Evolutionary conservation across 2,329 filamentous ascomycete species (phyloP), one percentile per base, ranked within the genome.

Genomic region (Colletotrichum lindemuthianum): DNA sequence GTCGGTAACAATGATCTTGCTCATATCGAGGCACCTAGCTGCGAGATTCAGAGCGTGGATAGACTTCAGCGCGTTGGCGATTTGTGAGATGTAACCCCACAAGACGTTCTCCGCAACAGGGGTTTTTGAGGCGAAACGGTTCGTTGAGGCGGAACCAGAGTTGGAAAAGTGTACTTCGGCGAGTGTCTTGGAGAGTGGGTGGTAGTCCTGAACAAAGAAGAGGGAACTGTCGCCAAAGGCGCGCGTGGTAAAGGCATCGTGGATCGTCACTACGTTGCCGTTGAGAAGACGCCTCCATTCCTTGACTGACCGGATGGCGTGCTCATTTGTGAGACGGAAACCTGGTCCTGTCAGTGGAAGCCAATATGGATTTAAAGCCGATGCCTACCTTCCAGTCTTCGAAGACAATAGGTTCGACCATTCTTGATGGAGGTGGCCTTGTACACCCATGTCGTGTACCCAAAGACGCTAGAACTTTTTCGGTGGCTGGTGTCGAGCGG

Each of bases 151-250:
- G 72, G 73, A 63, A 36, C 37, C 71, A 70, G 59, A 68, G 71
- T 69, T 36, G 24, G 81, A 71, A 67, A 93, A 88, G 72, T 97
- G 92, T 71, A 92, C 88, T 72, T 98, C 95, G 39, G 90, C 88
- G 32, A 99, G 84, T 0, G 95, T 97, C 77, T 96, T 96, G 2
- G 95, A 92, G 16, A 96, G 84, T 1, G 96, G 95, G 72, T 96
- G 92, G 73, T 97, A 99, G 75, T 97, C 93, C 67, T 93, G 96
- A 32, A 97, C 93, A 72, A 99, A 91, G 52, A 99, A 91, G 59
- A 99, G 85, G 3, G 96, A 98, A 77, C 92, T 97, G 75, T 98
- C 96, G 59, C 93, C 92, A 76, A 99, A 99, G 33, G 91, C 92
- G 66, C 93, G 85, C 11, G 93, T 96, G 0, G 96, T 99, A 72